Base-by-base conservation (phyloP, 2,329 filamentous ascomycete genomes). In the Cladorrhinum sp. region DNA sequence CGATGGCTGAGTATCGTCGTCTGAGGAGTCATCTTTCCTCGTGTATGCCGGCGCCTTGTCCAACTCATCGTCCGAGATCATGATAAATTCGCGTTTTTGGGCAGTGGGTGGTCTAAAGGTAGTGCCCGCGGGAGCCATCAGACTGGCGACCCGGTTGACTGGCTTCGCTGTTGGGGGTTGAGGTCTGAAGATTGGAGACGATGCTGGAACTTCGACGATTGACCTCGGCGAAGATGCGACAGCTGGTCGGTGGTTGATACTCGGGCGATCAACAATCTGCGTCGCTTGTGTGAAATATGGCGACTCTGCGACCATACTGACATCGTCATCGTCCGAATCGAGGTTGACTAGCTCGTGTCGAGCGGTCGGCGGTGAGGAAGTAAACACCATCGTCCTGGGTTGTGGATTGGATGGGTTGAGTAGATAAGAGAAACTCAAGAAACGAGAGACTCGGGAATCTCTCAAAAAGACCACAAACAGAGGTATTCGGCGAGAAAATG, bases 141-240 rank as follows among this genome's bases (percentile, higher is more conserved):
- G 76, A 64, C 80, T 66, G 28, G 65, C 68, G 24, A 78, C 57
- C 28, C 64, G 67, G 18, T 63, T 67, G 10, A 59, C 64, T 46
- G 59, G 65, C 64, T 62, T 61, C 62, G 54, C 23, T 26, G 36
- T 66, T 66, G 24, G 70, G 59, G 26, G 55, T 69, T 67, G 58
- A 14, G 51, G 71, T 68, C 83, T 82, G 7, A 16, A 20, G 60
- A 87, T 81, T 1, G 92, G 93, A 1, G 94, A 97, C 2, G 93
- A 97, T n/a, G 91, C 91, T 28, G 89, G 87, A 2, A 97, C 93
- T 73, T 96, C 93, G 59, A 97, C 72, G 18, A 78, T 69, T 33
- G 78, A 77, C 8, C 78, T 77, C 0, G 82, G 82, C 7, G 80
- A 79, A 23, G 75, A 75, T 50, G 73, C 39, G 49, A 74, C 36